Evolutionary conservation across 768 basidiomycete genomes (phyloP), one percentile per base, ranked within the genome.

Genomic region (Leccinum fibrillosum): DNA sequence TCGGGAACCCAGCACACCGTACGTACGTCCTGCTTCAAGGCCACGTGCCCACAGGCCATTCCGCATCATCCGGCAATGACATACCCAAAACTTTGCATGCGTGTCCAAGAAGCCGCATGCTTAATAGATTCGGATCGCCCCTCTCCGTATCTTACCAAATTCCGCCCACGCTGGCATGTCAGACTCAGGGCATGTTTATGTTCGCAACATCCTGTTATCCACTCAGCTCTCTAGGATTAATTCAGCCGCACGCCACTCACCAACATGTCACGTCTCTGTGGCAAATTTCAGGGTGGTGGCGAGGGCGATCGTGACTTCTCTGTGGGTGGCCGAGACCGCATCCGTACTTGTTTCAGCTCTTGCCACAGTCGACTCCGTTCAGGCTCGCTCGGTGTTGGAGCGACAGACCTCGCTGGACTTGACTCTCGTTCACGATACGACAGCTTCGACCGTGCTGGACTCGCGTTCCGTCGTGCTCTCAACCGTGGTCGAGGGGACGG

Each of bases 301-400:
- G 73, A 74, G 66, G 69, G 69, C 45, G 75, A 73, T 59, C 70
- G 71, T 59, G 79, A 76, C 57, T 68, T 72, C 51, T 77, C 76
- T 19, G 80, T 82, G 39, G 75, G 74, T 51, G 79, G 75, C 39
- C 77, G 75, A 57, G 82, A 74, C 68, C 77, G 77, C 57, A 74
- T 74, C 62, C 76, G 79, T 54, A 83, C 74, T 56, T 80, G 78
- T 65, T 76, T 77, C 25, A 86, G 71, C 63, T 86, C 85, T 45
- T 74, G 76, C 82, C 84, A 85, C 59, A 86, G 65, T 56, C 75
- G 76, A 63, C 79, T 77, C 61, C 80, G 60, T 72, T 74, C 68
- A 45, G 65, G 73, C 44, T 77, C 78, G 13, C 72, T 75, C 6
- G 66, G 75, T 25, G 72, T 64, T 30, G 73, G 65, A 10, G 55